These are phyloP conservation scores for Orbilia quercus DNA, from an alignment of 2,329 filamentous ascomycete species.

Conservation along the genomic window DNA sequence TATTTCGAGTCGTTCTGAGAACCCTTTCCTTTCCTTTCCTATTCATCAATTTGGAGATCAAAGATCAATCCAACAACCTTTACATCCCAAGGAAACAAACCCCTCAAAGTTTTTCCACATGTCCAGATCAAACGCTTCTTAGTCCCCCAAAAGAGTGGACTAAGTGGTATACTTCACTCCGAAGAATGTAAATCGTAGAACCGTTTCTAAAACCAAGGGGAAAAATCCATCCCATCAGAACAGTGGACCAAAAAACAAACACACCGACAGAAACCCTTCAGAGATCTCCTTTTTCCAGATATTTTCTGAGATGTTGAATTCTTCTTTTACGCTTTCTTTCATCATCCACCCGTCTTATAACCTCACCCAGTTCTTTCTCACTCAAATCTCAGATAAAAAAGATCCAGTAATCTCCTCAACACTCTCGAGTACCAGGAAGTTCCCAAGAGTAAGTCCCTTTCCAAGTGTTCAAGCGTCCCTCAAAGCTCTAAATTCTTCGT, in stretches of 20 bases:
- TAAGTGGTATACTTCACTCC: slow-evolving; percentile 33
- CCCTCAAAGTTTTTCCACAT: slow-evolving; percentile 16
- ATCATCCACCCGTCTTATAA: slow-evolving; percentile 12
- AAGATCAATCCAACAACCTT: neutral
- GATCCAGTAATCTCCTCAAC: neutral
- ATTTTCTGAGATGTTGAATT: slow-evolving; percentile 3
- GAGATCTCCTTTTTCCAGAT: neutral
- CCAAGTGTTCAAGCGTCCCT: slow-evolving; percentile 14
- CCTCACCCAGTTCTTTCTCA: slow-evolving; percentile 6
- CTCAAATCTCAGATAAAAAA: slow-evolving; percentile 5
- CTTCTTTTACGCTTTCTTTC: slow-evolving; percentile 51
- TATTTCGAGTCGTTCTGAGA: slow-evolving; percentile 13
- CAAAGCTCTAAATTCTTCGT: slow-evolving; percentile 17
- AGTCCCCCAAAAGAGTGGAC: neutral
- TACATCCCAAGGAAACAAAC: neutral
- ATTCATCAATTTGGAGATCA: neutral
- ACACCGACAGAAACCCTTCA: slow-evolving; percentile 3
- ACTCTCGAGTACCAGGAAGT: too few relatives aligned
- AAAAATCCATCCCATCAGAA: slow-evolving; percentile 11
- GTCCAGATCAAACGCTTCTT: slow-evolving; percentile 14
- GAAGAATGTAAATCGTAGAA: slow-evolving; percentile 16
- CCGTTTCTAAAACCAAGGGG: slow-evolving; percentile 28
- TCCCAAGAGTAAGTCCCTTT: neutral
- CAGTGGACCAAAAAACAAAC: neutral
- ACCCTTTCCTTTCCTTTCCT: slow-evolving; percentile 7